Conservation (phyloP, 495 filamentous ascomycete genomes). For the Hypoxylon trugodes region DNA sequence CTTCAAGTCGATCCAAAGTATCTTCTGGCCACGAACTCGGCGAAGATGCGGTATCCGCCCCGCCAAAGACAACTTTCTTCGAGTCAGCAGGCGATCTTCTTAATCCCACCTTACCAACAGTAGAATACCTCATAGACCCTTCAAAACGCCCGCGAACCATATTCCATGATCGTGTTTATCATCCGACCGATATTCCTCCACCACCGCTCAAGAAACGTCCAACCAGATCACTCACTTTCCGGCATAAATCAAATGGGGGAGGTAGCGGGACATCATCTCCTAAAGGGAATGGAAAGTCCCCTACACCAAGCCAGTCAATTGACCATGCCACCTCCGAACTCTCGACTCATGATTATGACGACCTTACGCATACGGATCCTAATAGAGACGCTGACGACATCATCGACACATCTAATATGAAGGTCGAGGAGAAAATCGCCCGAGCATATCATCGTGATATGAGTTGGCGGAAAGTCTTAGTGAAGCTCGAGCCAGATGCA, state of each 20-base stretch:
- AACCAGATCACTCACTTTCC: constrained; percentile 45
- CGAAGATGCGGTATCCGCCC: constrained; percentile 63
- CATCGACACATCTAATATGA: constrained; percentile 70
- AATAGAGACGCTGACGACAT: constrained; percentile 53
- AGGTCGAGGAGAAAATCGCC: constrained; percentile 96
- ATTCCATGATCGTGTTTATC: constrained; percentile 96
- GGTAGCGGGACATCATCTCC: constrained; percentile 15
- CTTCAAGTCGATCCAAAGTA: constrained; percentile 50
- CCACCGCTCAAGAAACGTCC: constrained; percentile 71
- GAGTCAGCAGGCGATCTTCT: constrained; percentile 93
- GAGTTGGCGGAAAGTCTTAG: constrained; percentile 95
- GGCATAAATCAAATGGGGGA: constrained; percentile 37
- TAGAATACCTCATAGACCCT: constrained; percentile 83
- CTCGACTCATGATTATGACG: constrained; percentile 52
- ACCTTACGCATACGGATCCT: constrained; percentile 46
- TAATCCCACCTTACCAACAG: constrained; percentile 84
- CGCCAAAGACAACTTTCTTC: constrained; percentile 92
- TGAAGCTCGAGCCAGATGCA: constrained; percentile 93
- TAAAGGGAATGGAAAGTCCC: constrained; percentile 27
- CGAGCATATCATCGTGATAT: constrained; percentile 90
- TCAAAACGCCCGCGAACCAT: constrained; percentile 87
- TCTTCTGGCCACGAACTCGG: constrained; percentile 55
- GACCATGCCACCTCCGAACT: constrained; percentile 40
- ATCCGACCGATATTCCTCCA: constrained; percentile 90
- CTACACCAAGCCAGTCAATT: constrained; percentile 19